Base-by-base conservation (phyloP, 495 filamentous ascomycete species). In the Neurospora sp. region DNA sequence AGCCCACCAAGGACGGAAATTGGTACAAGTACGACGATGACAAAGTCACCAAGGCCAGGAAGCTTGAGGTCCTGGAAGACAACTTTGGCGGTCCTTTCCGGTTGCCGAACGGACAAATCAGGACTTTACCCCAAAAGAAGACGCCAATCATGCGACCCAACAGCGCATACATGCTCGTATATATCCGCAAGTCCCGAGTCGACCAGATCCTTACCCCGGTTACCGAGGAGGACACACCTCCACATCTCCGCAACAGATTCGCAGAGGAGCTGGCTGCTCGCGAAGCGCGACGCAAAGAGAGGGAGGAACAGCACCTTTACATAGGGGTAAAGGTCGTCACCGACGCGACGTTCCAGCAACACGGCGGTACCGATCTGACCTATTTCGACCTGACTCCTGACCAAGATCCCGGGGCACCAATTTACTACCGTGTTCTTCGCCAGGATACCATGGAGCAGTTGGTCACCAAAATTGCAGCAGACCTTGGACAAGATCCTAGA, bases 11-110 rank as follows among this genome's bases (percentile, higher is more conserved):
- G 79, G 93, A 96, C 73, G 94, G 94, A 35, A 87, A 91, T 81
- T 99, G 97, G 86, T 98, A 96, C 85, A 96, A 92, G 75, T 99
- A 97, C 74, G 96, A 99, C 76, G 96, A 99, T 74, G 96, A 99
- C 78, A 89, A 94, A 69, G 96, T 99, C 44, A 98, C 94, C 40
- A 92, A 92, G 74, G 95, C 94, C 27, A 97, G 94, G 5, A 90
- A 92, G 80, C 90, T 92, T 72, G 96, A 99, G 80, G 94, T 94
- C 4, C 82, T 98, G 37, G 94, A 98, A 78, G 96, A 99, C 53
- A 99, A 98, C 80, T 99, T 92, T 81, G 96, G 96, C 59, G 96
- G 96, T 41, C 93, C 96, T 75, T 96, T 93, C 78, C 81, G 84
- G 82, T 89, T 90, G 73, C 79, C 83, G 1, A 82, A 84, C 35